Conservation (phyloP, 75 land plant species). For the Picea glauca region DNA sequence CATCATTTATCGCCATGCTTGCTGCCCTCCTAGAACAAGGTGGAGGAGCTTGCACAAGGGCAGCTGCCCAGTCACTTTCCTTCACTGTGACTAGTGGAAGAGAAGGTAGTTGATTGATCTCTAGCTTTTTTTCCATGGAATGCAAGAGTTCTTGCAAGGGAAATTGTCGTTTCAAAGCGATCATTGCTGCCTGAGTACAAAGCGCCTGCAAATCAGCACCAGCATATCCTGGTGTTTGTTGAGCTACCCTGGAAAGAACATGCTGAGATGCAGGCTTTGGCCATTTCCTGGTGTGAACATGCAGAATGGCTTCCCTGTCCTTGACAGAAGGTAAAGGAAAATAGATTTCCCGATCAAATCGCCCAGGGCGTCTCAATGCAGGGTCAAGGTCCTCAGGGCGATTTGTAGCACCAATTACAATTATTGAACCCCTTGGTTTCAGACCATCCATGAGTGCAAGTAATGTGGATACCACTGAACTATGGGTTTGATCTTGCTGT, state of each 20-base stretch:
- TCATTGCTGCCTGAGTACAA: slow-evolving; percentile 89
- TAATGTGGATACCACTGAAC: slow-evolving; percentile 92
- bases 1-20: slow-evolving; percentile 62
- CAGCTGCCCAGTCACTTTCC: slow-evolving; percentile 85
- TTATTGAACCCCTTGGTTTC: slow-evolving; percentile 84
- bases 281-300: slow-evolving; percentile 83
- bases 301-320: slow-evolving; percentile 77
- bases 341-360: slow-evolving; percentile 97
- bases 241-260: slow-evolving; percentile 63
- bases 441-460: slow-evolving; percentile 93
- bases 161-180: slow-evolving; percentile 67
- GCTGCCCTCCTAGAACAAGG: slow-evolving; percentile 92
- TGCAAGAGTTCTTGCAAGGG: slow-evolving; percentile 55
- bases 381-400: slow-evolving; percentile 97
- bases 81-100: slow-evolving; percentile 72
- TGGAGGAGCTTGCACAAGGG: slow-evolving; percentile 66
- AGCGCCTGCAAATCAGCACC: slow-evolving; percentile 99
- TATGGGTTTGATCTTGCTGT: slow-evolving; percentile 95
- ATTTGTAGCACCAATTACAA: slow-evolving; percentile 97
- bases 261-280: slow-evolving; percentile 55
- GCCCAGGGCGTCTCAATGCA: slow-evolving; percentile 91
- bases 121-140: slow-evolving; percentile 35
- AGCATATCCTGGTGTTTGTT: slow-evolving; percentile 79
- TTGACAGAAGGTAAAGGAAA: slow-evolving; percentile 83
- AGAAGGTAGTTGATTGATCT: slow-evolving; percentile 20